Percentiles rank a stretch among this genome's conserved stretches.
phyloP scores from a whole-genome alignment of 495 filamentous ascomycete genomes.

The Penicillium goetzii region DNA sequence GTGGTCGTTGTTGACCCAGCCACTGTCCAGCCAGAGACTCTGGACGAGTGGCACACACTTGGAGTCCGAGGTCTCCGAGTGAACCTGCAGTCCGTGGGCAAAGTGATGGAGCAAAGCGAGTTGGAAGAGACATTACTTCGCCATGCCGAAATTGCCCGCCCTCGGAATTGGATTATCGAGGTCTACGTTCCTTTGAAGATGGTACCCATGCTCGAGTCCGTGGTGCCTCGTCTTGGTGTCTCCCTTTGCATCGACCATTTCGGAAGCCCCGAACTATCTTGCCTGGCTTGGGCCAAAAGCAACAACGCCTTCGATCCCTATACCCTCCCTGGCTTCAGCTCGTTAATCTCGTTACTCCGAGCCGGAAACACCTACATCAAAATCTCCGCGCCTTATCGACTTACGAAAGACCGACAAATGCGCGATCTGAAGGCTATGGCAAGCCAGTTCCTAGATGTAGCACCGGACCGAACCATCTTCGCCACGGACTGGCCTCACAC shows the following conservation, averaged over 20 bases:
- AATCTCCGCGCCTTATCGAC: slow-evolving; percentile 53
- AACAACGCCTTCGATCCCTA: slow-evolving; percentile 39
- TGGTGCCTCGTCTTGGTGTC: slow-evolving; percentile 47
- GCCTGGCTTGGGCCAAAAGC: slow-evolving; percentile 16
- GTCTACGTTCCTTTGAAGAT: slow-evolving; percentile 50
- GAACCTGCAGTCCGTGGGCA: slow-evolving; percentile 53
- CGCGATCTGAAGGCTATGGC: slow-evolving; percentile 46
- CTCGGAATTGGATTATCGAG: slow-evolving; percentile 52
- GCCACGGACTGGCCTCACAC: slow-evolving; percentile 61
- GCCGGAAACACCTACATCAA: slow-evolving; percentile 51
- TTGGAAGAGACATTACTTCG: slow-evolving; percentile 40
- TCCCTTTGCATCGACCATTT: slow-evolving; percentile 57
- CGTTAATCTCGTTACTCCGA: slow-evolving; percentile 45
- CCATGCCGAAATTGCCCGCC: slow-evolving; percentile 50
- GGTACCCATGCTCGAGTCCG: slow-evolving; percentile 44
- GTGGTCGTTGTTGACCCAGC: slow-evolving; percentile 55
- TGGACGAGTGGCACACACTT: slow-evolving; percentile 50
- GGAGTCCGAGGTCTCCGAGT: slow-evolving; percentile 56
- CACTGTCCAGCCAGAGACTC: slow-evolving; percentile 33
- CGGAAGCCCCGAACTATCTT: slow-evolving; percentile 43
- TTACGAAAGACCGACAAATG: slow-evolving; percentile 42
- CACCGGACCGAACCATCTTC: slow-evolving; percentile 47
- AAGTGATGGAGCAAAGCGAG: slow-evolving; percentile 37
- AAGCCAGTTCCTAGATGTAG: slow-evolving; percentile 41
- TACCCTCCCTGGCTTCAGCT: slow-evolving; percentile 45